Base-by-base conservation (phyloP, 257 asterid genomes). In the Oldenlandia corymbosa region DNA sequence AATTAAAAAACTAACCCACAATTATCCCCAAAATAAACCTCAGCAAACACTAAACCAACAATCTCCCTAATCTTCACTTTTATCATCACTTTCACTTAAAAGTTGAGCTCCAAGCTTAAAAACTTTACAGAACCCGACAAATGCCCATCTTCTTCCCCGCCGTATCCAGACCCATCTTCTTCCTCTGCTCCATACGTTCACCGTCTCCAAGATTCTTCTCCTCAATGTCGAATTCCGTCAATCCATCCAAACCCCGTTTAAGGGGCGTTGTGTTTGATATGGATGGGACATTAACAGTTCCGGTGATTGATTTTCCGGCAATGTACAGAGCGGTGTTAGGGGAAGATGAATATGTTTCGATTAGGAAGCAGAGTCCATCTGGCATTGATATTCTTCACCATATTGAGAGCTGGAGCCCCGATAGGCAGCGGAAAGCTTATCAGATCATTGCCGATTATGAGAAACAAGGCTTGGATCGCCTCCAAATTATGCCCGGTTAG, bases 281-380 rank as follows among this genome's bases (percentile, higher is more conserved):
- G 97, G 99, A 92, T 70, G 97, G 99, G 62, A 92, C 99, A 66
- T 75, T 92, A 37, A 92, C 99, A 18, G 90, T 92, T 8, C 99
- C 99, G 65, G 97, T 77, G 57, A 92, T 92, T 62, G 91, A 92
- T 58, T 92, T 92, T 73, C 89, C 60, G 64, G 91, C 91, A 13
- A 92, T 89, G 99, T 89, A 92, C 81, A 89, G 60, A 45, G 87
- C 95, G 21, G 97, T 92, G 50, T 82, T 92, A 12, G 97, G 99
- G 18, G 91, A 92, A 60, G 79, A 85, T 20, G 95, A 75, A 66
- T 92, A 89, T 49, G 16, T 73, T 13, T 73, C 64, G 4, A 51
- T 84, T 3, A 87, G 75, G 75, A 62, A 78, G 32, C 68, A 74
- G 50, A 85, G 37, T 58, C 91, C 96, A 1, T 76, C 90, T 28